A percentile compares a stretch with the other conserved stretches of the same genome.
phyloP scores from a whole-genome alignment of 352 stramenopile genomes.

The Elongisporangium prolatum region DNA sequence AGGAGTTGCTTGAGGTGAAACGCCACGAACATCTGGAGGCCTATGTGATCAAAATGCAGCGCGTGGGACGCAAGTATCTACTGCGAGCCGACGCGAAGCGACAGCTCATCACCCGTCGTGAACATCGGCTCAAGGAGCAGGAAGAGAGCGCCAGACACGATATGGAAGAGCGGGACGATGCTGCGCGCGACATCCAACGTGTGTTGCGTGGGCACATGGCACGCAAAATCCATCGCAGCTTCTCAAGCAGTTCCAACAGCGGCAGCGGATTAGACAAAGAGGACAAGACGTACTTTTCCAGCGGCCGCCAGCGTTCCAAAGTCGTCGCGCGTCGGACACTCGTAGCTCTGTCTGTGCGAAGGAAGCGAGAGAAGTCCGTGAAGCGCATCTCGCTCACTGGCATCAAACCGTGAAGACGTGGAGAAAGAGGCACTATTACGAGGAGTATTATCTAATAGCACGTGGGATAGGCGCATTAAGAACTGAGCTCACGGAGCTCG shows the following conservation, averaged over 20 bases:
- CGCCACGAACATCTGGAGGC: constrained; percentile 25
- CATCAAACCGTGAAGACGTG: background rate
- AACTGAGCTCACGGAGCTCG: background rate
- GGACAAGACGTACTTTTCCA: constrained; percentile 20
- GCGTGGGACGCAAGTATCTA: constrained; percentile 20
- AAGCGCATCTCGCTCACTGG: constrained; percentile 17
- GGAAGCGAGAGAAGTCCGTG: constrained; percentile 35
- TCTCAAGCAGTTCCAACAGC: constrained; percentile 24
- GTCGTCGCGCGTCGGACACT: constrained; percentile 16
- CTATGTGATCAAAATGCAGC: constrained; percentile 44
- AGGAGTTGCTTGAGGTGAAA: constrained; percentile 27
- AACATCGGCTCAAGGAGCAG: constrained; percentile 15
- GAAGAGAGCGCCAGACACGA: constrained; percentile 13
- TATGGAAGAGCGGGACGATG: constrained; percentile 14
- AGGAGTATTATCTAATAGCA: background rate
- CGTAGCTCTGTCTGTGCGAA: constrained; percentile 17
- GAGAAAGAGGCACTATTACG: background rate
- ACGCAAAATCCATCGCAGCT: constrained; percentile 25
- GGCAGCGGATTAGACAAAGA: constrained; percentile 15
- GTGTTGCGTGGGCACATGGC: constrained; percentile 26
- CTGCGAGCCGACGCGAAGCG: constrained; percentile 22
- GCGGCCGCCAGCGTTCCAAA: constrained; percentile 10
- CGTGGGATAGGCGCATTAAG: background rate
- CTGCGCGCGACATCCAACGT: constrained; percentile 44
- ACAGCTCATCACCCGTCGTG: constrained; percentile 19